Evolutionary conservation across 1,284 basidiomycete genomes (phyloP), one percentile per base, ranked within the genome.

Genomic region (Sphagnurus paluster): DNA sequence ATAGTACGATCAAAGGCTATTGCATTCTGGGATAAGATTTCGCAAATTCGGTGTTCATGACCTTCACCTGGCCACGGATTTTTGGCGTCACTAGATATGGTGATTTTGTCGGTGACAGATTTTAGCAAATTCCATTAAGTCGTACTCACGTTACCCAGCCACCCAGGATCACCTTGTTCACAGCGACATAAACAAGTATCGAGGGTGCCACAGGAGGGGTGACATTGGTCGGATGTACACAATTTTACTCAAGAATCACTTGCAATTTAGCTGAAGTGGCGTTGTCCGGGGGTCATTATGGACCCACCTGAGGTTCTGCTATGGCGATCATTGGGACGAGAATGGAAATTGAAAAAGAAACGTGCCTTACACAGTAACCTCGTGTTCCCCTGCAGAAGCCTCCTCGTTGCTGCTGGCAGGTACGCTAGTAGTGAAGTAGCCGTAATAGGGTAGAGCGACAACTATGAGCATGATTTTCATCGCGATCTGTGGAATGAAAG

Each of bases 61-160:
- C 20, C 17, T 34, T 34, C 19, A 43, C 26, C 21, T 35, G 41
- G 19, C 13, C 19, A 13, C 19, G 5, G 6, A 43, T 43, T n/a
- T 42, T 28, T n/a, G 13, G 40, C 24, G 29, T 42, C 29, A 14
- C 29, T 43, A n/a, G n/a, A n/a, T n/a, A n/a, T n/a, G n/a, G n/a
- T n/a, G n/a, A n/a, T n/a, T n/a, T n/a, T n/a, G n/a, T n/a, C n/a
- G n/a, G n/a, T n/a, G n/a, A n/a, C n/a, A n/a, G n/a, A n/a, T n/a
- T n/a, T n/a, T n/a, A n/a, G n/a, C n/a, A n/a, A n/a, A n/a, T n/a
- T n/a, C n/a, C n/a, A n/a, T n/a, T n/a, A n/a, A n/a, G n/a, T n/a
- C n/a, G n/a, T 4, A 37, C 20, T 21, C 36, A 37, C 36, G 36
- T 23, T 14, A 37, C 23, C 36, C 34, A 36, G 5, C 20, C 36